Percentiles rank a stretch among this genome's conserved stretches.
These are phyloP conservation scores for Onygenales sp. DNA, from an alignment of 2,329 filamentous ascomycete genomes.

Conservation along the genomic window DNA sequence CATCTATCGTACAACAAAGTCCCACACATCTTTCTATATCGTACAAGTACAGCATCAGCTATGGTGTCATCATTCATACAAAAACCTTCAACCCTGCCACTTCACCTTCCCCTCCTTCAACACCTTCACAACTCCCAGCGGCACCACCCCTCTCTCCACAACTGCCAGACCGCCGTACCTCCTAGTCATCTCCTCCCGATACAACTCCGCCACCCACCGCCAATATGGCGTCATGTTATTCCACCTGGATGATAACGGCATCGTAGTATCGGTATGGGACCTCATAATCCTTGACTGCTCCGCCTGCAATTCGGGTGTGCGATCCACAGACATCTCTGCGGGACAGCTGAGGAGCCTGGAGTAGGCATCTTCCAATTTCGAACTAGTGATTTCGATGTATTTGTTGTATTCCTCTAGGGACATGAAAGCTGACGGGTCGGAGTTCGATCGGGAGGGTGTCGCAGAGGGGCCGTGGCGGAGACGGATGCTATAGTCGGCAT, in stretches of 20 bases:
- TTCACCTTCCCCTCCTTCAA: constrained; percentile 31
- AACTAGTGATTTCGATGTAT: constrained; percentile 26
- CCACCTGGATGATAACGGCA: constrained; percentile 19
- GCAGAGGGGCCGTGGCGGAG: neutral
- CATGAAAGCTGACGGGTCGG: constrained; percentile 20
- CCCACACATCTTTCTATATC: no score
- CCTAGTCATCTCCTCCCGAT: constrained; percentile 30
- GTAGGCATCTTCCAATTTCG: constrained; percentile 23
- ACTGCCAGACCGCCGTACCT: constrained; percentile 32
- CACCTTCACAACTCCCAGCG: constrained; percentile 34
- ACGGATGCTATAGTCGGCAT: neutral
- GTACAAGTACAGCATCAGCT: no score
- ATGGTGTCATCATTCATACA: no score
- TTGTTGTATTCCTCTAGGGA: constrained; percentile 30
- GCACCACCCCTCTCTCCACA: constrained; percentile 32
- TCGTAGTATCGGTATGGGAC: neutral
- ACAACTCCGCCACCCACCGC: constrained; percentile 33
- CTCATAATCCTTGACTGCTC: constrained; percentile 13
- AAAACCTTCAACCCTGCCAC: constrained; percentile 26
- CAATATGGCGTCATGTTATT: constrained; percentile 32
- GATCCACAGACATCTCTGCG: constrained; percentile 20
- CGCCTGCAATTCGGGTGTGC: constrained; percentile 19
- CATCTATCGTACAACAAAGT: no score
- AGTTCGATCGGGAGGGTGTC: neutral
- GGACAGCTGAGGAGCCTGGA: constrained; percentile 22